Conservation (phyloP, 1,139 yeast genomes). For the Yamadazyma kanchanaburiensis region DNA sequence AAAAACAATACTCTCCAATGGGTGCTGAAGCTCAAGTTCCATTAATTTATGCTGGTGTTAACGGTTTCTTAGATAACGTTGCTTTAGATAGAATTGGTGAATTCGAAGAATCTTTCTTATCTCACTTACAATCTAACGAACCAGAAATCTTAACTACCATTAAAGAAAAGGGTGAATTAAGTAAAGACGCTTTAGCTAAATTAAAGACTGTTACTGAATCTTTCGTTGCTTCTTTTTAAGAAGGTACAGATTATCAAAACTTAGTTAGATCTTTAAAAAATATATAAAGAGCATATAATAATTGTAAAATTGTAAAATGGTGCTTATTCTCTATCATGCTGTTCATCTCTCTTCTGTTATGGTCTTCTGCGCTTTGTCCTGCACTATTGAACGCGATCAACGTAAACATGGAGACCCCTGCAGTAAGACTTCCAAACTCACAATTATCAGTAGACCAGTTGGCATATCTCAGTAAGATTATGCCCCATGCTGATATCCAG, state of each 20-base stretch:
- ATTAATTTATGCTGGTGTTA: slow-evolving; percentile 98
- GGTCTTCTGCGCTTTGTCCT: too few relatives aligned
- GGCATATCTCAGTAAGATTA: too few relatives aligned
- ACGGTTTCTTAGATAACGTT: slow-evolving; percentile 93
- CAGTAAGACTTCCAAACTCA: too few relatives aligned
- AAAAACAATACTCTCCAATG: slow-evolving; percentile 94
- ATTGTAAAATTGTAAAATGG: too few relatives aligned
- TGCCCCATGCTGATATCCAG: too few relatives aligned
- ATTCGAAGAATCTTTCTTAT: slow-evolving; percentile 90
- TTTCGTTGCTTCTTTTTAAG: slow-evolving; percentile 81
- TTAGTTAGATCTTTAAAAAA: slow-evolving; percentile 11
- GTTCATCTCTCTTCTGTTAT: too few relatives aligned
- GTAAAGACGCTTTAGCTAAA: slow-evolving; percentile 82
- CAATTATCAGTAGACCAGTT: too few relatives aligned
- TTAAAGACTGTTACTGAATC: slow-evolving; percentile 90
- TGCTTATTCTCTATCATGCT: too few relatives aligned
- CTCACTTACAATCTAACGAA: slow-evolving; percentile 89
- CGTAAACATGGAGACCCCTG: too few relatives aligned
- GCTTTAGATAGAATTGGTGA: slow-evolving; percentile 85
- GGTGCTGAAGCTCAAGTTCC: slow-evolving; percentile 99
- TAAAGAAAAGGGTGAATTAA: slow-evolving; percentile 85
- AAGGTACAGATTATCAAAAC: slow-evolving; percentile 4
- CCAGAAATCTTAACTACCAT: slow-evolving; percentile 78
- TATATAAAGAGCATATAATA: slow-evolving; percentile 14
- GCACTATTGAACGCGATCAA: too few relatives aligned